Conservation (phyloP, 2,329 filamentous ascomycete species). For the Venturia oleaginea region DNA sequence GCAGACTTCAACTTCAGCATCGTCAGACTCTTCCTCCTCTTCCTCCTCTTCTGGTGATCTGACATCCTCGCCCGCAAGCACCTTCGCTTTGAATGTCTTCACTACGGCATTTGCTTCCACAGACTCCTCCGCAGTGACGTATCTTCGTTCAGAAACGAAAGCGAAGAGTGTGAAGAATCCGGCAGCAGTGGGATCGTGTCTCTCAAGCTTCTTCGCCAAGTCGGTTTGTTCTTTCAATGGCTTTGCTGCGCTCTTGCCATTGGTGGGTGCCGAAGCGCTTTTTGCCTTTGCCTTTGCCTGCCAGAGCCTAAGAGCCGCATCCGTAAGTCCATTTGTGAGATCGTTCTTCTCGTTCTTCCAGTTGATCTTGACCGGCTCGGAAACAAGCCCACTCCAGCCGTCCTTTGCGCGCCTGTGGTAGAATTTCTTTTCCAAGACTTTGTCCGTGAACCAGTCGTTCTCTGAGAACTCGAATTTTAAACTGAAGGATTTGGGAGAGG, state of each 20-base stretch:
- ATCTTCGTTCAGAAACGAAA: slow-evolving; percentile 54
- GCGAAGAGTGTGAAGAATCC: slow-evolving; percentile 91
- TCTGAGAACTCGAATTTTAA: slow-evolving; percentile 55
- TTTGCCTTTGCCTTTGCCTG: slow-evolving; percentile 23
- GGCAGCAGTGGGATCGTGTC: slow-evolving; percentile 52
- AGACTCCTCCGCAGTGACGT: slow-evolving; percentile 65
- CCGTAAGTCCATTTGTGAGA: slow-evolving; percentile 69
- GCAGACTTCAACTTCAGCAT: slow-evolving; percentile 73
- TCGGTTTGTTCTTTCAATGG: slow-evolving; percentile 45
- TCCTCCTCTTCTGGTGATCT: slow-evolving; percentile 51
- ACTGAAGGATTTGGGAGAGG: slow-evolving; percentile 66
- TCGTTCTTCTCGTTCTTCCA: slow-evolving; percentile 66
- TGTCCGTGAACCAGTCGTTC: slow-evolving; percentile 77
- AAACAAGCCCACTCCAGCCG: slow-evolving; percentile 69
- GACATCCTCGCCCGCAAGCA: slow-evolving; percentile 30
- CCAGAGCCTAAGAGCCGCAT: slow-evolving; percentile 61
- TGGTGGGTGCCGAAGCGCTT: slow-evolving; percentile 21
- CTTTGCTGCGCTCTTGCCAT: slow-evolving; percentile 23
- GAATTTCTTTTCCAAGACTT: slow-evolving; percentile 80
- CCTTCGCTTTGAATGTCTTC: slow-evolving; percentile 45
- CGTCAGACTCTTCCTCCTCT: slow-evolving; percentile 52
- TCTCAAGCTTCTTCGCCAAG: slow-evolving; percentile 44
- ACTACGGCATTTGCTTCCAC: slow-evolving; percentile 52
- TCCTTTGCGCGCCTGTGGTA: slow-evolving; percentile 65
- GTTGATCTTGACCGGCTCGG: slow-evolving; percentile 76